Evolutionary conservation across 805 yeast species (phyloP), one percentile per base, ranked within the genome.

Genomic region (Kluyveromyces dobzhanskii): DNA sequence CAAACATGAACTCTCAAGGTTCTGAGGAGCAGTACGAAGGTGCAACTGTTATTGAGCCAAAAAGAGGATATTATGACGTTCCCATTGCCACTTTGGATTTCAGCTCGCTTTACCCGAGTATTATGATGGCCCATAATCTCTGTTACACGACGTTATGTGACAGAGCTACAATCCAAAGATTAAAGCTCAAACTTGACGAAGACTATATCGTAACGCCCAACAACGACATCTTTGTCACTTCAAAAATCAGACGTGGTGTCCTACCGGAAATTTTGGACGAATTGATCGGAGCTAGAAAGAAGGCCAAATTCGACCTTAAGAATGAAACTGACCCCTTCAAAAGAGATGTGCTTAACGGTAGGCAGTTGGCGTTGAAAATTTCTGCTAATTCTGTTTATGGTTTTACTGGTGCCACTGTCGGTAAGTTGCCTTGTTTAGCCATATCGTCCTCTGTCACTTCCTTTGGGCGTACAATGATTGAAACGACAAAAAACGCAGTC

Each of bases 361-460:
- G 98, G 59, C 99, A 92, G 63, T 69, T 92, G 52, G 99, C 99
- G 0, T 69, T 92, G 57, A 92, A 92, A 55, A 85, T 92, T 37
- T 87, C 97, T 10, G 99, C 99, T 1, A 92, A 92, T 60, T 94
- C 98, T 1, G 99, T 92, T 4, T 92, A 92, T 59, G 99, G 99
- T 35, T 94, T 92, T 63, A 92, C 99, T 0, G 99, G 99, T 62
- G 99, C 99, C 2, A 92, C 97, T 0, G 80, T 90, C 33, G 99
- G 99, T 39, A 90, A 92, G 55, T 70, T 92, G 39, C 99, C 99
- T 1, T 94, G 98, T 66, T 67, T 92, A 41, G 95, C 95, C 0
- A 92, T 92, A 42, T 94, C 98, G 0, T 86, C 97, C 0, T 86
- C 96, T 1, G 92, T 81, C 27, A 92, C 99, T 1, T 80, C 97